These are phyloP conservation scores for Fusarium denticulatum DNA, from an alignment of 2,329 filamentous ascomycete species.

Conservation along the genomic window DNA sequence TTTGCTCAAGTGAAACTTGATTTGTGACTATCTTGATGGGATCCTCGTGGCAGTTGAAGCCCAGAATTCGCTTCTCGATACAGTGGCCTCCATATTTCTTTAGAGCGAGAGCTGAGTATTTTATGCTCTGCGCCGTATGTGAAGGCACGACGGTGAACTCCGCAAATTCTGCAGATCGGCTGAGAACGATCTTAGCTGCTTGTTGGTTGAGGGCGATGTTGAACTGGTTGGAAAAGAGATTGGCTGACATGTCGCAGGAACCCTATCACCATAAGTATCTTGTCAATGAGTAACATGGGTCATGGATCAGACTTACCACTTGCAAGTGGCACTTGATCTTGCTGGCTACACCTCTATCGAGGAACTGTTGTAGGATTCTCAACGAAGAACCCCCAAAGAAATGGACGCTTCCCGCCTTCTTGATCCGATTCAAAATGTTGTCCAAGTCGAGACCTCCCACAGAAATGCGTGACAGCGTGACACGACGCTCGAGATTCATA, in stretches of 20 bases:
- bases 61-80: slow-evolving; percentile 33
- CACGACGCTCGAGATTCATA: background rate
- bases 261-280: slow-evolving; percentile 16
- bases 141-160: slow-evolving; percentile 38
- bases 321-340: slow-evolving; percentile 37
- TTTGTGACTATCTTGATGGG: slow-evolving; percentile 31
- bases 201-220: slow-evolving; percentile 34
- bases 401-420: slow-evolving; percentile 23
- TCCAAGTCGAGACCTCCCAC: slow-evolving; percentile 11
- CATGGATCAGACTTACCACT: slow-evolving; percentile 19
- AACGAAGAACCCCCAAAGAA: slow-evolving; percentile 40
- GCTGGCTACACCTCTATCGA: slow-evolving; percentile 25
- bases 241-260: slow-evolving; percentile 35
- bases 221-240: slow-evolving; percentile 40
- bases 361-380: slow-evolving; percentile 31
- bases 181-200: slow-evolving; percentile 30
- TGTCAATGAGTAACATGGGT: background rate
- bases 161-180: slow-evolving; percentile 20
- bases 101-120: slow-evolving; percentile 31
- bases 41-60: slow-evolving; percentile 40
- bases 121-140: slow-evolving; percentile 38
- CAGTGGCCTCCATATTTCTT: slow-evolving; percentile 18
- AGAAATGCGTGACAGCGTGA: background rate
- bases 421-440: slow-evolving; percentile 23
- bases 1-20: slow-evolving; percentile 22